Base-by-base conservation (phyloP, 345 rosid genomes). In the Passiflora organensis region DNA sequence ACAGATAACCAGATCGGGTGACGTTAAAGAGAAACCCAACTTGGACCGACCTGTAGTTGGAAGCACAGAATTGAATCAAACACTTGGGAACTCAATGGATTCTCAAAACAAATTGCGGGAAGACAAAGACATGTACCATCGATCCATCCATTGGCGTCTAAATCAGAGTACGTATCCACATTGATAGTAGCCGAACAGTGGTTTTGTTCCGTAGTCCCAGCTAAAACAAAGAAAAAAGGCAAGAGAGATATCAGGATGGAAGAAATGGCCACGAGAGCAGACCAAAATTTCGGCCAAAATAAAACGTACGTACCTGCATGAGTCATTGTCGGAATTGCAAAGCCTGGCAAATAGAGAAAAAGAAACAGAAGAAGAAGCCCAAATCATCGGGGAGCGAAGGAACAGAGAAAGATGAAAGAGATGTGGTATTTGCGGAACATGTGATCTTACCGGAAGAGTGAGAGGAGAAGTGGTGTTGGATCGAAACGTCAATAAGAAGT, bases 1-100 rank as follows among this genome's bases (percentile, higher is more conserved):
- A 51, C 91, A 84, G 19, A 74, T 64, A 2, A 93, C 94, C 64
- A 89, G 76, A 70, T 82, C 94, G 6, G 94, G 91, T 48, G 89
- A 93, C 17, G 79, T 68, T 52, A 80, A 54, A 24, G 89, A 75
- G 74, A 78, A 86, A 16, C 86, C 89, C 68, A 80, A 53, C 76
- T 74, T 49, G n/a, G 81, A 68, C 34, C 76, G 58, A 53, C 85
- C 96, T 90, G 79, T 51, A 70, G 61, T 21, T 38, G 12, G 8
- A 36, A 23, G 14, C 17, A 41, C n/a, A 48, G 13, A 36, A 15
- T 39, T 8, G 6, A 43, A 45, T 24, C 22, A 23, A 18, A 36
- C 37, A 8, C 45, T 16, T n/a, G 8, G 34, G 34, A 28, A n/a
- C n/a, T n/a, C n/a, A n/a, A n/a, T n/a, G n/a, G 34, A 28, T 3